Evolutionary conservation across 495 filamentous ascomycete species (phyloP).

Genomic region (Jackrogersella minutella): DNA sequence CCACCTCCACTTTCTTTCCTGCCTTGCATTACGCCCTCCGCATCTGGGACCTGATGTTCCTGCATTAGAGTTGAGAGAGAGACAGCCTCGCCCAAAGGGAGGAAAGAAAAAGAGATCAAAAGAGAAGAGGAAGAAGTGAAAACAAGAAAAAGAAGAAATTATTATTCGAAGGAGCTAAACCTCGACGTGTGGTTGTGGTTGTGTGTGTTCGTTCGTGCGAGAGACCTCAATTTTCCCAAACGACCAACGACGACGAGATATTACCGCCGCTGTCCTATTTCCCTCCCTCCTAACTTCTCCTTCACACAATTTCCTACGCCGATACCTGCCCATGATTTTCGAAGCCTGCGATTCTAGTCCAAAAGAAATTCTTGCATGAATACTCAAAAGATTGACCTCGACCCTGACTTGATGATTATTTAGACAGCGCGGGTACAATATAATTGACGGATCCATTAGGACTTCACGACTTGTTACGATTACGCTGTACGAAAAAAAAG

Average conservation of each 20-base stretch:
- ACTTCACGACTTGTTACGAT: conserved; percentile 41
- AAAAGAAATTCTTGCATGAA: conserved; percentile 9
- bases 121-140: conserved; percentile 9
- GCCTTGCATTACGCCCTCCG: conserved; percentile 41
- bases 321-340: conserved; percentile 10
- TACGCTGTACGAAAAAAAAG: conserved; percentile 33
- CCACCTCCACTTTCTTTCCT: conserved; percentile 40
- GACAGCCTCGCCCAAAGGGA: conserved; percentile 34
- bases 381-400: conserved; percentile 15
- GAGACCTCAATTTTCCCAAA: conserved; percentile 36
- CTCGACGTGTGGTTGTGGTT: conserved; percentile 29
- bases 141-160: conserved; percentile 11
- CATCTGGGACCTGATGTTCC: conserved; percentile 50
- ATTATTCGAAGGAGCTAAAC: conserved; percentile 8
- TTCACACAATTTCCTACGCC: conserved; percentile 17
- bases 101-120: conserved; percentile 12
- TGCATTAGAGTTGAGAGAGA: conserved; percentile 53
- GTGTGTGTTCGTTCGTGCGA: conserved; percentile 36
- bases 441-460: conserved; percentile 36
- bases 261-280: conserved; percentile 26
- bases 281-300: conserved; percentile 7
- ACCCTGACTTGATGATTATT: conserved; percentile 27
- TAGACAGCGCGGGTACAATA: conserved; percentile 14
- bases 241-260: conserved; percentile 38
- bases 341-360: conserved; percentile 20